A percentile compares a stretch with the other conserved stretches of the same genome.
Conservation (phyloP, 2,329 filamentous ascomycete species). For the Pseudodiploospora longispora region DNA sequence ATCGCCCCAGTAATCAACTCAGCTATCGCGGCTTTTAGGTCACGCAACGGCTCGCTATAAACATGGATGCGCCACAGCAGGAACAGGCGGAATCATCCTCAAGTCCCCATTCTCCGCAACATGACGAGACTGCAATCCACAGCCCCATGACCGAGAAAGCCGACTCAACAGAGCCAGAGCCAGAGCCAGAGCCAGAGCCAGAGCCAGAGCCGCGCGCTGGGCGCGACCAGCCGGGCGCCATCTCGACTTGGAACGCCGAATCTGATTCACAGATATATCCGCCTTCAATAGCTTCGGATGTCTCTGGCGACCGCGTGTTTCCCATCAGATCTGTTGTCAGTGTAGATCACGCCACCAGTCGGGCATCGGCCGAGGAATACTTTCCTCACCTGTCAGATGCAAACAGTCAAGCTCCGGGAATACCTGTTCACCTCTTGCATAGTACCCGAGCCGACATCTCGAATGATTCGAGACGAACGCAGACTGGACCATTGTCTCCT, state of each 20-base stretch:
- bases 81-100: neutral
- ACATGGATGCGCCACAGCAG: constrained; percentile 4
- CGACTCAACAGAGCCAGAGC: neutral
- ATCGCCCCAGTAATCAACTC: no score
- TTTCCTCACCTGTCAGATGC: constrained; percentile 25
- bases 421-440: constrained; percentile 21
- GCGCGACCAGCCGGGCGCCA: constrained; percentile 13
- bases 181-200: neutral
- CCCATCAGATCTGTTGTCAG: constrained; percentile 76
- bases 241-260: constrained; percentile 34
- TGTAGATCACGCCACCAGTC: constrained; percentile 47
- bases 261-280: constrained; percentile 32
- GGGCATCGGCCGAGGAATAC: constrained; percentile 33
- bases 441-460: constrained; percentile 21
- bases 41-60: constrained; percentile 1
- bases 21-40: constrained; percentile 3
- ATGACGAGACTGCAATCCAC: neutral
- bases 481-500: constrained; percentile 17
- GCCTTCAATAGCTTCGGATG: constrained; percentile 25
- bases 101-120: neutral
- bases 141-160: neutral
- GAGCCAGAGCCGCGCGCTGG: neutral
- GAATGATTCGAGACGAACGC: constrained; percentile 18
- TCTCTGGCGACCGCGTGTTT: constrained; percentile 56
- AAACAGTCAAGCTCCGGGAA: constrained; percentile 22